These are phyloP conservation scores for Beauveria asiatica DNA, from an alignment of 2,329 filamentous ascomycete genomes.

Conservation along the genomic window DNA sequence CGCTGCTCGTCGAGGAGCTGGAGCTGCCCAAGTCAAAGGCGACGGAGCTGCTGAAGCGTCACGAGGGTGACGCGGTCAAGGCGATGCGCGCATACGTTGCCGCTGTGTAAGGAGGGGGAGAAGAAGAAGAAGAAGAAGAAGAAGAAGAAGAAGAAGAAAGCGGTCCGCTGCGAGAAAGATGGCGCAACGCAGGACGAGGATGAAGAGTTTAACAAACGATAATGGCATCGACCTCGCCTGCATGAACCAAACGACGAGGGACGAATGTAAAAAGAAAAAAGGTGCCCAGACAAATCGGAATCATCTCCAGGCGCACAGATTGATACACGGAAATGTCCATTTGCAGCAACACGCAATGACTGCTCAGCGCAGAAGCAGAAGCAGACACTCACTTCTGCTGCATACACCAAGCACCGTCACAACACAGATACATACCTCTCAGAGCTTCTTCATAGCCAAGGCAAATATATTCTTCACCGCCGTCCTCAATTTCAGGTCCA, in stretches of 20 bases:
- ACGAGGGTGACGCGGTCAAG: constrained; percentile 61
- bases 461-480: constrained; percentile 1
- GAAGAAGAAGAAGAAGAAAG: neutral
- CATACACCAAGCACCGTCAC: neutral
- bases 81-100: constrained; percentile 53
- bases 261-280: neutral
- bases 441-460: neutral
- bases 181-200: too few relatives aligned
- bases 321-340: neutral
- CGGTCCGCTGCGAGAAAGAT: too few relatives aligned
- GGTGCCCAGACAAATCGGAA: neutral
- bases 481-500: neutral
- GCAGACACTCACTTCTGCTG: neutral
- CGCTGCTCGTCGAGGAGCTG: constrained; percentile 62
- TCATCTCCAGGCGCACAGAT: neutral
- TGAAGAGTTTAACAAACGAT: too few relatives aligned
- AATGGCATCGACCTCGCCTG: too few relatives aligned
- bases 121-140: neutral
- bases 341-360: neutral
- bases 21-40: constrained; percentile 64
- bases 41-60: constrained; percentile 62
- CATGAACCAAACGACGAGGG: too few relatives aligned
- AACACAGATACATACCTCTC: neutral
- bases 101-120: constrained; percentile 12
- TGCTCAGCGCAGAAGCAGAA: neutral